phyloP scores from a whole-genome alignment of 441 rosid genomes.

The Mallotus repandus region DNA sequence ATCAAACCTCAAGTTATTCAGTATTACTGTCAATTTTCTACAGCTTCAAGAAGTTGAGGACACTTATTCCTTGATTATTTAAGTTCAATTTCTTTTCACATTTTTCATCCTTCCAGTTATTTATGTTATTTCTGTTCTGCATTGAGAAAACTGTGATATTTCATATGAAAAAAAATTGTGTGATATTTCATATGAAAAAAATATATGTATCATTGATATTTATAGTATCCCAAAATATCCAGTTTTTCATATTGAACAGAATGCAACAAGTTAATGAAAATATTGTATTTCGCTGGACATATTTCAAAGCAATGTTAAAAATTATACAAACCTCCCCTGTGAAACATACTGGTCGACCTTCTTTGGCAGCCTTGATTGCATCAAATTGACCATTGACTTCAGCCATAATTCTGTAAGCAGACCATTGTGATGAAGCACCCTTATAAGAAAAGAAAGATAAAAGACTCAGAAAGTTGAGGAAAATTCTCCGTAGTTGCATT shows the following conservation, averaged over 20 bases:
- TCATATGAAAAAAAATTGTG: neutral
- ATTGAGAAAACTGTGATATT: neutral
- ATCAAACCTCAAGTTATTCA: neutral
- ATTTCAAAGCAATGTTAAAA: slow-evolving; percentile 9
- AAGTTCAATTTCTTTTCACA: neutral
- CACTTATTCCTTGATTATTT: neutral
- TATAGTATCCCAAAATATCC: neutral
- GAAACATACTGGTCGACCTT: slow-evolving; percentile 67
- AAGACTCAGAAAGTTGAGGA: slow-evolving; percentile 1
- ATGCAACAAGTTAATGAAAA: neutral
- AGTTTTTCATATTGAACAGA: neutral
- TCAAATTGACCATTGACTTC: slow-evolving; percentile 53
- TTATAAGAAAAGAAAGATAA: slow-evolving; percentile 23
- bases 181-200: too few relatives aligned
- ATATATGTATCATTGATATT: neutral
- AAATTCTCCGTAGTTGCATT: neutral
- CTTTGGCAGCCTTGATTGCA: slow-evolving; percentile 64
- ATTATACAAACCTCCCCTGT: slow-evolving; percentile 73
- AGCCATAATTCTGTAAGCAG: slow-evolving; percentile 60
- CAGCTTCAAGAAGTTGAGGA: neutral
- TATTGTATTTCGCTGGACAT: neutral
- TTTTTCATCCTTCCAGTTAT: neutral
- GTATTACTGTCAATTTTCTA: too few relatives aligned
- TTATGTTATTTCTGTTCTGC: neutral
- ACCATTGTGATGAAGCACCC: slow-evolving; percentile 87